Evolutionary conservation across 768 basidiomycete species (phyloP).

Genomic region (Lepiota brunneoincarnata): DNA sequence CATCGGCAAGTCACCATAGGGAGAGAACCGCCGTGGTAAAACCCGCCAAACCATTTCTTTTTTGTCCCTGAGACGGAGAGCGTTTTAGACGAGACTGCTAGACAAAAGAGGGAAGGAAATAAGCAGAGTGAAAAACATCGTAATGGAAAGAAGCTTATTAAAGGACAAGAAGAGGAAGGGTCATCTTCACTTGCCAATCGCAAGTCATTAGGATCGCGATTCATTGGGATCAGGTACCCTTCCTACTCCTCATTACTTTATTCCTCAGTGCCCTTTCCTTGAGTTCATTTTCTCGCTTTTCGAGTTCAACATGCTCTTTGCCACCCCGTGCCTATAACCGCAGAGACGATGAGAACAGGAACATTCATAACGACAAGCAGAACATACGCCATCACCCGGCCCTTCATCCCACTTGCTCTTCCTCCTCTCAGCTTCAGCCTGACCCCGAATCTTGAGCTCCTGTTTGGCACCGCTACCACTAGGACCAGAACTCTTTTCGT

Average conservation of each 20-base stretch:
- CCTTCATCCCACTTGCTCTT: conserved; percentile 55
- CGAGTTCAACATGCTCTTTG: conserved; percentile 44
- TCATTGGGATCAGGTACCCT: conserved; percentile 25
- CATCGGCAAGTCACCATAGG: too few relatives aligned
- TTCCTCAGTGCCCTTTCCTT: conserved; percentile 82
- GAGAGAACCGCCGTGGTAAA: too few relatives aligned
- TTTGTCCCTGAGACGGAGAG: background rate
- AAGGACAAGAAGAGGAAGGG: background rate
- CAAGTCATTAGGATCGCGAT: background rate
- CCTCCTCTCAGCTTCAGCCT: conserved; percentile 52
- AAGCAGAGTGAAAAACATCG: conserved; percentile 5
- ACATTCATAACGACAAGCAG: conserved; percentile 10
- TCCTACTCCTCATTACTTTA: conserved; percentile 74
- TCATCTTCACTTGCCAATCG: conserved; percentile 8
- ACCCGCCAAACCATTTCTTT: too few relatives aligned
- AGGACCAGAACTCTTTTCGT: conserved; percentile 1
- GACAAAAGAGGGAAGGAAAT: background rate
- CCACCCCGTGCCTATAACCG: conserved; percentile 18
- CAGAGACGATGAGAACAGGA: conserved; percentile 9
- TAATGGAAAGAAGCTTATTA: background rate
- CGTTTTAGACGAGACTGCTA: conserved; percentile 2
- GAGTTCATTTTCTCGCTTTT: conserved; percentile 71
- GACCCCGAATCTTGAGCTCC: conserved; percentile 77
- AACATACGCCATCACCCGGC: conserved; percentile 24
- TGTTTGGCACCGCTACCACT: conserved; percentile 18